Conservation (phyloP, 495 filamentous ascomycete genomes). For the Aspergillus steynii region DNA sequence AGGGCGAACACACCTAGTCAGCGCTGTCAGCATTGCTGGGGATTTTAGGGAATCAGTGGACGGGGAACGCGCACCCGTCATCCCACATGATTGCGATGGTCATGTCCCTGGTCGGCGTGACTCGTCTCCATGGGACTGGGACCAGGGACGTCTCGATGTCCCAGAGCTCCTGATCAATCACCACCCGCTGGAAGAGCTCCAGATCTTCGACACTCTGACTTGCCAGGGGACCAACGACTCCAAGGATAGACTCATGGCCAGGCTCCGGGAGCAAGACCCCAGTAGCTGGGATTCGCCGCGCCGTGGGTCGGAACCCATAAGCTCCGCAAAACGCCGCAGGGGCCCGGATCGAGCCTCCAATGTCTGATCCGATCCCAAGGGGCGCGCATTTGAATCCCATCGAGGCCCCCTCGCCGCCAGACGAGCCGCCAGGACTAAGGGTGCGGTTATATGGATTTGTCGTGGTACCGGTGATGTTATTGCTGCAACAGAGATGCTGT, state of each 20-base stretch:
- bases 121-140: constrained; percentile 59
- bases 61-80: constrained; percentile 53
- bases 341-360: constrained; percentile 63
- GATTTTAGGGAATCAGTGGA: not conserved
- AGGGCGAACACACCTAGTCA: constrained; percentile 43
- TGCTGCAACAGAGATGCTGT: constrained; percentile 48
- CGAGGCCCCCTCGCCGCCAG: constrained; percentile 69
- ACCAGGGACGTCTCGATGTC: constrained; percentile 57
- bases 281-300: constrained; percentile 51
- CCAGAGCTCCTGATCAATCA: constrained; percentile 63
- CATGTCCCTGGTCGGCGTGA: constrained; percentile 44
- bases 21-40: not conserved
- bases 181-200: constrained; percentile 61
- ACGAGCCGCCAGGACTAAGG: constrained; percentile 60
- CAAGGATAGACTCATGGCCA: constrained; percentile 60
- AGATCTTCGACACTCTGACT: constrained; percentile 61
- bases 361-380: constrained; percentile 67
- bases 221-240: constrained; percentile 61
- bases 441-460: constrained; percentile 62
- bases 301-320: constrained; percentile 58
- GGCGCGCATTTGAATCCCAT: constrained; percentile 60
- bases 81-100: constrained; percentile 69
- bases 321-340: constrained; percentile 61
- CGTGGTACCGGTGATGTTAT: constrained; percentile 65
- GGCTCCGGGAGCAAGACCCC: constrained; percentile 47